Conservation (phyloP, 257 asterid species). For the Nicotiana attenuata region DNA sequence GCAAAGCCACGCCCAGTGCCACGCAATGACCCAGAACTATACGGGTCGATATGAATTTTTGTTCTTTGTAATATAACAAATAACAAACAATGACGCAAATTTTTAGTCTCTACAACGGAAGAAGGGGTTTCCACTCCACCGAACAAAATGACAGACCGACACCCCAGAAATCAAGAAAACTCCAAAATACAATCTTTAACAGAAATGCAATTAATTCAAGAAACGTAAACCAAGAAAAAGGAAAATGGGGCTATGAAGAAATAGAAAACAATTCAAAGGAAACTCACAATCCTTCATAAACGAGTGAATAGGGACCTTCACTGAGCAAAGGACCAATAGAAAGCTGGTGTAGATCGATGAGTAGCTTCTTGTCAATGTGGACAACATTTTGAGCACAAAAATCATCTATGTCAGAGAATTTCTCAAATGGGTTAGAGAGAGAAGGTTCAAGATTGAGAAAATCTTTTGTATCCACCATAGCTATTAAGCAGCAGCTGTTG, state of each 20-base stretch:
- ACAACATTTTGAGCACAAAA: slow-evolving; percentile 11
- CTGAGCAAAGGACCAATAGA: slow-evolving; percentile 41
- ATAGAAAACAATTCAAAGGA: neutral
- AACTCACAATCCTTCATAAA: slow-evolving; percentile 55
- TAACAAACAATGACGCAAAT: neutral
- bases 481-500: slow-evolving; percentile 14
- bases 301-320: slow-evolving; percentile 43
- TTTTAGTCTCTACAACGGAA: neutral
- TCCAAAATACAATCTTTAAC: neutral
- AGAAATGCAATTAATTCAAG: neutral
- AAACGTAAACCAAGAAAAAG: neutral
- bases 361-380: slow-evolving; percentile 24
- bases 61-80: neutral
- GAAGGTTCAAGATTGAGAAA: slow-evolving; percentile 6
- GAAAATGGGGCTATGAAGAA: neutral
- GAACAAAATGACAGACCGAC: neutral
- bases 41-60: neutral
- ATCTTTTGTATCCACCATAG: slow-evolving; percentile 6
- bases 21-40: neutral
- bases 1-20: neutral
- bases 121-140: neutral
- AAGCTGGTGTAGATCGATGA: slow-evolving; percentile 39
- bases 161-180: neutral
- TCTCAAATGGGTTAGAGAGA: slow-evolving; percentile 1
- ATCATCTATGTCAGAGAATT: neutral